Conservation (phyloP, 2,329 filamentous ascomycete genomes). For the Nothophoma quercina region DNA sequence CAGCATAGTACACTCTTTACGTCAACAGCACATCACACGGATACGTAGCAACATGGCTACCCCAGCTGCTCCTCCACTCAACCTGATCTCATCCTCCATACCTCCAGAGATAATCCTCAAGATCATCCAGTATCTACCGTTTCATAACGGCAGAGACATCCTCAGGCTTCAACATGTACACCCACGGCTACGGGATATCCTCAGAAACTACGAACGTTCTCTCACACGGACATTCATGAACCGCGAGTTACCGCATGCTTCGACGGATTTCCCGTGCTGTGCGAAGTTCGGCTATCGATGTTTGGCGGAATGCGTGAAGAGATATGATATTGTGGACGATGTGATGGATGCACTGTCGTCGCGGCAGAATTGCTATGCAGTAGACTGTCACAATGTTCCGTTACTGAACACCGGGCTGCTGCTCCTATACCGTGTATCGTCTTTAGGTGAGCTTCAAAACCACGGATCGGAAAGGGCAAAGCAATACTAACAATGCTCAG, state of each 20-base stretch:
- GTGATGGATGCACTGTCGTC: slow-evolving; percentile 41
- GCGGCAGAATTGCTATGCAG: slow-evolving; percentile 34
- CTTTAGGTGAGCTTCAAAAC: slow-evolving; percentile 22
- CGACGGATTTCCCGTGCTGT: slow-evolving; percentile 35
- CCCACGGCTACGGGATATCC: slow-evolving; percentile 25
- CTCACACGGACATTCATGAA: slow-evolving; percentile 32
- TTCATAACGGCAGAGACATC: slow-evolving; percentile 31
- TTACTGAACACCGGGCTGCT: slow-evolving; percentile 39
- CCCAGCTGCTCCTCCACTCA: slow-evolving; percentile 9
- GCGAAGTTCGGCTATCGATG: slow-evolving; percentile 27
- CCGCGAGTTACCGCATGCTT: slow-evolving; percentile 38
- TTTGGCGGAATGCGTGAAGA: slow-evolving; percentile 37
- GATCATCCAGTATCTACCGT: slow-evolving; percentile 36
- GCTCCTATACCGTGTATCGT: slow-evolving; percentile 33
- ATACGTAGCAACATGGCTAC: slow-evolving; percentile 19
- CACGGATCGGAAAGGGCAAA: background rate
- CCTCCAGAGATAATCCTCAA: slow-evolving; percentile 40
- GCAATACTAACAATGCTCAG: slow-evolving; percentile 23
- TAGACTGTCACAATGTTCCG: slow-evolving; percentile 35
- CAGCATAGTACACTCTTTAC: slow-evolving; percentile 3
- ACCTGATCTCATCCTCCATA: slow-evolving; percentile 26
- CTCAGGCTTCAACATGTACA: slow-evolving; percentile 27
- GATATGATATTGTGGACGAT: slow-evolving; percentile 42
- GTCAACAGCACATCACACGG: background rate
- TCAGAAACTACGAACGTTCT: slow-evolving; percentile 37